A percentile compares a stretch with the other conserved stretches of the same genome.
phyloP scores from a whole-genome alignment of 768 basidiomycete species.

The Podaxis sp. region DNA sequence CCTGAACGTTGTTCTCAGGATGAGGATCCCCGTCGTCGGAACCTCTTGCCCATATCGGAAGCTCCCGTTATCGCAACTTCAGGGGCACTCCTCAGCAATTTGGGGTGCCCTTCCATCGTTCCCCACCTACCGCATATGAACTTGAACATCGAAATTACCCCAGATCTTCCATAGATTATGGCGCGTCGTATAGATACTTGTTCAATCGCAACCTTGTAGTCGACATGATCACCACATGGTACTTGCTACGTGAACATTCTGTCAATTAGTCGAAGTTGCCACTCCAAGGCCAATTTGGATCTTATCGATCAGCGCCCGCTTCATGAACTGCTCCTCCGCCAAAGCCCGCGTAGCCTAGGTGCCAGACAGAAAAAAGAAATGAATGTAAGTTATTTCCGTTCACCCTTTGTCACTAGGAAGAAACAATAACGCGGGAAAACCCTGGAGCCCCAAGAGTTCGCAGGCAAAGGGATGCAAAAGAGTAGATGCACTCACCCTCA shows the following conservation, averaged over 20 bases:
- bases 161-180: slow-evolving; percentile 9
- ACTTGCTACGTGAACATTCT: neutral
- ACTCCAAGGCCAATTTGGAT: slow-evolving; percentile 65
- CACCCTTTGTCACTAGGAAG: slow-evolving; percentile 10
- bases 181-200: neutral
- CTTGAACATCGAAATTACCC: neutral
- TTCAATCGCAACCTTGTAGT: neutral
- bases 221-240: neutral
- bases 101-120: slow-evolving; percentile 12
- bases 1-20: neutral
- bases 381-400: slow-evolving; percentile 9
- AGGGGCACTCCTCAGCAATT: slow-evolving; percentile 2
- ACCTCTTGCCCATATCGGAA: slow-evolving; percentile 14
- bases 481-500: slow-evolving; percentile 62
- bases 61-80: slow-evolving; percentile 4
- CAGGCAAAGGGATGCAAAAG: slow-evolving; percentile 15
- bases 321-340: slow-evolving; percentile 96
- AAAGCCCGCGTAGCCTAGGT: slow-evolving; percentile 77
- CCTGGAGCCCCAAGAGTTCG: neutral
- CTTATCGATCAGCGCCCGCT: slow-evolving; percentile 91
- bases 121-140: slow-evolving; percentile 8
- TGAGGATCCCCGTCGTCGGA: slow-evolving; percentile 10
- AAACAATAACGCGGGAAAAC: slow-evolving; percentile 6
- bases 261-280: slow-evolving; percentile 27
- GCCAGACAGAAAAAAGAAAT: slow-evolving; percentile 5